Evolutionary conservation across 2,329 filamentous ascomycete species (phyloP).

Genomic region (Thermomyces lanuginosus): DNA sequence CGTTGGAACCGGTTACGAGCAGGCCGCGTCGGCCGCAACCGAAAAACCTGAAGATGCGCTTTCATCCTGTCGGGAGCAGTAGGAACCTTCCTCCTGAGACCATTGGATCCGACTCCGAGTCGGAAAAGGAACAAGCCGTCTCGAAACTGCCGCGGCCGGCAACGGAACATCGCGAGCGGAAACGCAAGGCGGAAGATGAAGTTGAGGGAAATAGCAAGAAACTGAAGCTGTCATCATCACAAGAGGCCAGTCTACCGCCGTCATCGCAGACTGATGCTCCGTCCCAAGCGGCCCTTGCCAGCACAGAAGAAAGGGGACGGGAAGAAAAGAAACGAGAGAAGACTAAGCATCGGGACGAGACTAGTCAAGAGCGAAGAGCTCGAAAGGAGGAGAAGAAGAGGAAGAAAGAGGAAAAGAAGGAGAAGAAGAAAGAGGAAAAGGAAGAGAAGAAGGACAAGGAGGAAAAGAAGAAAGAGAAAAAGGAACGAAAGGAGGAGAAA

Average conservation of each 20-base stretch:
- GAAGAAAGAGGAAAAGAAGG: conserved; percentile 6
- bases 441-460: no score
- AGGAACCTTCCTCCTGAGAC: conserved; percentile 16
- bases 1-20: conserved; percentile 13
- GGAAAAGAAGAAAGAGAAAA: no score
- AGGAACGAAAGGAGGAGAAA: no score
- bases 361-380: conserved; percentile 16
- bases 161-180: conserved; percentile 21
- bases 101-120: conserved; percentile 22
- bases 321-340: conserved; percentile 16
- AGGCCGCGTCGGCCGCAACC: conserved; percentile 25
- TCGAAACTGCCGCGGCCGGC: conserved; percentile 15
- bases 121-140: conserved; percentile 18
- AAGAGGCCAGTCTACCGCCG: conserved; percentile 9
- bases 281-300: no score
- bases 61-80: conserved; percentile 28
- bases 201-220: conserved; percentile 19
- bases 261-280: conserved; percentile 9
- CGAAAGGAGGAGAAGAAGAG: conserved; percentile 18
- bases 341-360: conserved; percentile 24
- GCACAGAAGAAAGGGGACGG: conserved; percentile 10
- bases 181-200: conserved; percentile 15
- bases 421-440: no score
- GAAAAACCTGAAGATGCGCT: conserved; percentile 29
- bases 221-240: conserved; percentile 26